These are phyloP conservation scores for Phlyctochytrium arcticum DNA, from an alignment of 192 early-diverging fungal genomes.

Conservation along the genomic window DNA sequence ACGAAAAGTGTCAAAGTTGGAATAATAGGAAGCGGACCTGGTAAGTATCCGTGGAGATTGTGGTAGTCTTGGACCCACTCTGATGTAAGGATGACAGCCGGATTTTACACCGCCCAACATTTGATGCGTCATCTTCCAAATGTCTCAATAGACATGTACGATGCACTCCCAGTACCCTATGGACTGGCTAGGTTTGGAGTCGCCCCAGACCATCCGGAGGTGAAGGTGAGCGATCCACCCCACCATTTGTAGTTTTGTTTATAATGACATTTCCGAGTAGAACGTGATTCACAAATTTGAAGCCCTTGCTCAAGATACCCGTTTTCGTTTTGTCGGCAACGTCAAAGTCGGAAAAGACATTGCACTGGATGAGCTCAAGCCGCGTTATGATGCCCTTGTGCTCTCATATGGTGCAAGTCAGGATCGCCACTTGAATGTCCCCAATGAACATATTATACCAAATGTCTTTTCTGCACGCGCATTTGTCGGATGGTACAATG, in stretches of 20 bases:
- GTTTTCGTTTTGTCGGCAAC: slow-evolving; percentile 81
- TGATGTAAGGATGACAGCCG: slow-evolving; percentile 47
- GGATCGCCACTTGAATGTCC: slow-evolving; percentile 66
- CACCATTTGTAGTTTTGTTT: neutral
- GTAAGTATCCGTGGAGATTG: neutral
- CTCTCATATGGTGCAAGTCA: slow-evolving; percentile 81
- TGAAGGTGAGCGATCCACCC: slow-evolving; percentile 56
- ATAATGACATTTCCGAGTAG: slow-evolving; percentile 34
- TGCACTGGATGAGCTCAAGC: slow-evolving; percentile 50
- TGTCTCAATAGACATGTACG: slow-evolving; percentile 75
- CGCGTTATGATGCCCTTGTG: slow-evolving; percentile 70
- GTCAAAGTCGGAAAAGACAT: slow-evolving; percentile 57
- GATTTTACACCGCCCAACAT: slow-evolving; percentile 85
- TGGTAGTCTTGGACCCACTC: neutral
- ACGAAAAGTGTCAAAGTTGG: slow-evolving; percentile 6
- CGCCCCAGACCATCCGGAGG: slow-evolving; percentile 95
- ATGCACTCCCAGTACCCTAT: slow-evolving; percentile 77
- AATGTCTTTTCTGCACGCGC: slow-evolving; percentile 73
- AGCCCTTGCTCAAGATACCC: slow-evolving; percentile 54
- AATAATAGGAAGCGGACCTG: slow-evolving; percentile 29
- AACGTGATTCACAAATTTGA: slow-evolving; percentile 87
- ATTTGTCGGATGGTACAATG: slow-evolving; percentile 97
- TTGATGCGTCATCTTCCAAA: slow-evolving; percentile 60
- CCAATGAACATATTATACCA: slow-evolving; percentile 53
- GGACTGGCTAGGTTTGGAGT: slow-evolving; percentile 93